Base-by-base conservation (phyloP, 352 stramenopile genomes). In the Aphanomyces stellatus region DNA sequence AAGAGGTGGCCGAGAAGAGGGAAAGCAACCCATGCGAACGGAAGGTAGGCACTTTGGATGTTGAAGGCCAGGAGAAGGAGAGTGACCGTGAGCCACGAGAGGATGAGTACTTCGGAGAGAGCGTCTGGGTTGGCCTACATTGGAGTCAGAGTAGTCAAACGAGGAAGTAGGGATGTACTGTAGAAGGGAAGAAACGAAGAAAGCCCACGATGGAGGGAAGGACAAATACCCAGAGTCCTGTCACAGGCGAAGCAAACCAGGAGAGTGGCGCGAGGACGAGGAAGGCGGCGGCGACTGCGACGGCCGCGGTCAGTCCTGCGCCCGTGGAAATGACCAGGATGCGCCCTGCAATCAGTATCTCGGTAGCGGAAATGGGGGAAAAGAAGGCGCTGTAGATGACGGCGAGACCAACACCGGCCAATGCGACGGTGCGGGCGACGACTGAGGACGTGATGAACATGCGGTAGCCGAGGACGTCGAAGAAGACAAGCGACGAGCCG, bases 401-500 rank as follows among this genome's bases (percentile, higher is more conserved):
- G 6, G 77, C 76, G 2, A 80, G 28, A 1, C 75, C 28, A n/a
- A 86, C 35, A 17, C 88, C 74, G 4, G 42, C 68, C 2, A 60
- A 53, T 41, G 78, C 87, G 2, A 88, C 30, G 34, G 56, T 46
- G 25, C 81, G 77, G 1, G 74, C 74, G 30, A 49, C 72, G 1
- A 70, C 40, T 46, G 82, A 83, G 62, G 77, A 78, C 57, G 78
- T 77, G 40, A 79, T 87, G 42, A 91, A 67, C 78, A 87, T 91
- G 2, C 72, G 74, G 31, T 80, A 30, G 17, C 83, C 83, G 34
- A 75, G 76, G 8, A 91, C 66, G 70, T 91, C 83, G 53, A 87
- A 87, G 64, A 91, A 91, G 30, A 91, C 76, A 19, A 79, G 87
- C 78, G 19, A 91, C 72, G 42, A 77, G 79, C 61, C 77, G 69